These are phyloP conservation scores for Heterobasidion irregulare DNA, from an alignment of 1,284 basidiomycete species.

Conservation along the genomic window DNA sequence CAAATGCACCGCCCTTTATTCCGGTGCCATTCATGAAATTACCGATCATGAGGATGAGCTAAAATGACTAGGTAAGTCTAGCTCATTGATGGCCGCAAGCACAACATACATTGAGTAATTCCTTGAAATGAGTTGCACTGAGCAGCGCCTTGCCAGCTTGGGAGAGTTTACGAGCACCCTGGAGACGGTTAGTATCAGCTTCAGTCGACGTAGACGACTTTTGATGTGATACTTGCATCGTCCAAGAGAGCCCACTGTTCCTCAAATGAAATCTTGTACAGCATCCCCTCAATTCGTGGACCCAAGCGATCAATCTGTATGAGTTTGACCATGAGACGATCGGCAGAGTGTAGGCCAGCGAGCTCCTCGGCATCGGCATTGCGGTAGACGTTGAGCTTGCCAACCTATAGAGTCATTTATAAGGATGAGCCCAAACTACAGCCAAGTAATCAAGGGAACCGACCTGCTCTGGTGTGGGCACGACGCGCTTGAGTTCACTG, in stretches of 20 bases:
- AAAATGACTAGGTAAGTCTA: background rate
- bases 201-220: background rate
- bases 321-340: slow-evolving; percentile 93
- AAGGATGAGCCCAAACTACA: slow-evolving; percentile 11
- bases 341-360: slow-evolving; percentile 83
- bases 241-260: slow-evolving; percentile 73
- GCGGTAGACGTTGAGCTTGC: slow-evolving; percentile 87
- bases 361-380: slow-evolving; percentile 87
- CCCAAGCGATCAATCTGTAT: slow-evolving; percentile 94
- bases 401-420: slow-evolving; percentile 42
- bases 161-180: slow-evolving; percentile 77
- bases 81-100: background rate
- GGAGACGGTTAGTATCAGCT: slow-evolving; percentile 5
- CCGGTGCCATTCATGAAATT: slow-evolving; percentile 99
- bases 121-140: slow-evolving; percentile 78
- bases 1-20: slow-evolving; percentile 94
- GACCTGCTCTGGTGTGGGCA: slow-evolving; percentile 87
- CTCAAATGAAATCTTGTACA: slow-evolving; percentile 83
- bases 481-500: slow-evolving; percentile 76
- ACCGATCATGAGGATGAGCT: slow-evolving; percentile 92
- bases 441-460: slow-evolving; percentile 7
- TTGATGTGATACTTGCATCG: slow-evolving; percentile 37
- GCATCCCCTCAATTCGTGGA: slow-evolving; percentile 89
- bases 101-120: slow-evolving; percentile 66
- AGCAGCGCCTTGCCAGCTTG: slow-evolving; percentile 74